Conservation (phyloP, 169 alveolate genomes). For the Eimeria maxima region DNA sequence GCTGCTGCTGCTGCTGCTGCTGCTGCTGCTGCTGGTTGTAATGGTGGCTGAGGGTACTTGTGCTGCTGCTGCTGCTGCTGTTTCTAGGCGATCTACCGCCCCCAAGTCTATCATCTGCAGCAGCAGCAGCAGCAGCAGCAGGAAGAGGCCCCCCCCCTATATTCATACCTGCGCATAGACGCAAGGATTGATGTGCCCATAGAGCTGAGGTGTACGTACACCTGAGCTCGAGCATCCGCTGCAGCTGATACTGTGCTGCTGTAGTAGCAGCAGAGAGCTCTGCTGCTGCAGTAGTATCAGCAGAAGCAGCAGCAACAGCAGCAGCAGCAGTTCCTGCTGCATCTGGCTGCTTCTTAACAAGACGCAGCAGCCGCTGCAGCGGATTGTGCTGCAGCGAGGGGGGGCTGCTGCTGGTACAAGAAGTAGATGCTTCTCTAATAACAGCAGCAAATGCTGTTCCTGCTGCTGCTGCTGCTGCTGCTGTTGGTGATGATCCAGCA, state of each 20-base stretch:
- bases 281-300: neutral
- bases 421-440: neutral
- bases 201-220: constrained; percentile 26
- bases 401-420: neutral
- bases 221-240: neutral
- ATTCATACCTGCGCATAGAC: constrained; percentile 1
- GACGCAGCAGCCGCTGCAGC: too few species aligned
- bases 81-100: too few species aligned
- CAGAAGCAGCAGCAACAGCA: too few species aligned
- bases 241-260: neutral
- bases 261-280: neutral
- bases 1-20: constrained; percentile 22
- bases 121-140: too few species aligned
- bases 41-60: too few species aligned
- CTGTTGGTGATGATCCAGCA: too few species aligned
- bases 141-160: neutral
- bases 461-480: too few species aligned
- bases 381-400: constrained; percentile 5
- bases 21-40: neutral
- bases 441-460: too few species aligned
- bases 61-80: too few species aligned
- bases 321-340: too few species aligned
- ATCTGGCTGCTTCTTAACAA: too few species aligned
- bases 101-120: too few species aligned
- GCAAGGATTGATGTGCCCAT: neutral